phyloP scores from a whole-genome alignment of 305 asterid species.

The Fraxinus dipetala region DNA sequence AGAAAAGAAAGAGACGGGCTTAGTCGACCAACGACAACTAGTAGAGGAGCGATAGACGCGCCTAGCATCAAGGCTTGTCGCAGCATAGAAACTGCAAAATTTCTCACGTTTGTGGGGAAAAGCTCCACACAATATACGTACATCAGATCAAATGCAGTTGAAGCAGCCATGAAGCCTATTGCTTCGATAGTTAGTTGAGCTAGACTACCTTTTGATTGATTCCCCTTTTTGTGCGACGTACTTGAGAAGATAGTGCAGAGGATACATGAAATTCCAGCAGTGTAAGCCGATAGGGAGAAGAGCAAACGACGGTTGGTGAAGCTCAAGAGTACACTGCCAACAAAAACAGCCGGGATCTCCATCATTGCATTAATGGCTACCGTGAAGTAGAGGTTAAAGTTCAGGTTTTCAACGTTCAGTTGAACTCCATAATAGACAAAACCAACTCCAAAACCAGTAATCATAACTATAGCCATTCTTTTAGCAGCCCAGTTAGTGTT shows the following conservation, averaged over 20 bases:
- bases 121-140: constrained; percentile 51
- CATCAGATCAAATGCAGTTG: constrained; percentile 49
- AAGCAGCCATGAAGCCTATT: constrained; percentile 47
- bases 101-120: constrained; percentile 48
- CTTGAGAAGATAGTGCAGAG: constrained; percentile 37
- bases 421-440: constrained; percentile 57
- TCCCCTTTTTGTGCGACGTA: background rate
- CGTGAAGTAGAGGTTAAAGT: constrained; percentile 45
- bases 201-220: constrained; percentile 30
- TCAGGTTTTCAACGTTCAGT: constrained; percentile 56
- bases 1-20: constrained; percentile 45
- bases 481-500: constrained; percentile 51
- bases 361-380: constrained; percentile 55
- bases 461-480: constrained; percentile 48
- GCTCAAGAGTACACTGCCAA: constrained; percentile 44
- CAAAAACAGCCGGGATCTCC: constrained; percentile 59
- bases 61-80: constrained; percentile 50
- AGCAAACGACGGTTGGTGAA: constrained; percentile 41
- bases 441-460: constrained; percentile 52
- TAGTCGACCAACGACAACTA: constrained; percentile 43
- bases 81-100: constrained; percentile 48
- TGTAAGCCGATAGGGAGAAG: constrained; percentile 40
- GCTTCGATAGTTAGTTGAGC: constrained; percentile 43
- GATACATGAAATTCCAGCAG: constrained; percentile 38
- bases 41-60: constrained; percentile 50